A percentile compares a stretch with the other conserved stretches of the same genome.
Conservation (phyloP, 2,329 filamentous ascomycete species). For the Aspergillus glaucus region DNA sequence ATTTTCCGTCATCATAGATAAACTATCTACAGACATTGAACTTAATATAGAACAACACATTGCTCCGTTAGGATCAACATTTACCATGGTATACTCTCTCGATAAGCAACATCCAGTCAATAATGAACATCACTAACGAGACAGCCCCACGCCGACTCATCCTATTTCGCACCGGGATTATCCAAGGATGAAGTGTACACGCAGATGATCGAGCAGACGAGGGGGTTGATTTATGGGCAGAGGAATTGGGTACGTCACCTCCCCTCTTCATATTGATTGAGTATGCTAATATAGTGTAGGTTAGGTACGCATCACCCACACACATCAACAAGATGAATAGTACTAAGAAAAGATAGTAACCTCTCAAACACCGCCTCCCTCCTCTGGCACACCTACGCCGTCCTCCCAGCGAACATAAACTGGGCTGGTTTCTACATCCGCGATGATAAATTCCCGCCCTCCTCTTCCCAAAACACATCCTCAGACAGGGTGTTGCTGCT, state of each 20-base stretch:
- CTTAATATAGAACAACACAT: neutral
- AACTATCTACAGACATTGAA: neutral
- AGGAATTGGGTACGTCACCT: constrained; percentile 40
- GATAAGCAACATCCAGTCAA: neutral
- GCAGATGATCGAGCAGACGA: constrained; percentile 35
- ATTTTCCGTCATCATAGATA: neutral
- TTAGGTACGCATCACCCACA: constrained; percentile 20
- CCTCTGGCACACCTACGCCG: constrained; percentile 43
- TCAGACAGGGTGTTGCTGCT: constrained; percentile 33
- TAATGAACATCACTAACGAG: neutral
- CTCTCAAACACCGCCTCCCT: constrained; percentile 44
- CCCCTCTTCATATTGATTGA: neutral
- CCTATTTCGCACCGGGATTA: constrained; percentile 33
- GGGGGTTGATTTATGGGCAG: constrained; percentile 35
- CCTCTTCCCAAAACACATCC: constrained; percentile 8
- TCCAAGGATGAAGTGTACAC: constrained; percentile 40
- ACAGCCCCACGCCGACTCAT: constrained; percentile 44
- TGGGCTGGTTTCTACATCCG: constrained; percentile 46
- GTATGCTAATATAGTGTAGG: constrained; percentile 9
- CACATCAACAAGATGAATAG: neutral
- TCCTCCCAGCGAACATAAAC: constrained; percentile 42
- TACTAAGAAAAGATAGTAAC: constrained; percentile 27
- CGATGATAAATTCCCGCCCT: constrained; percentile 35
- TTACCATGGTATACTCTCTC: neutral
- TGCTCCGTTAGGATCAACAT: too few species aligned